A percentile compares a stretch with the other conserved stretches of the same genome.
Conservation (phyloP, 2,329 filamentous ascomycete genomes). For the Colletotrichum cereale region DNA sequence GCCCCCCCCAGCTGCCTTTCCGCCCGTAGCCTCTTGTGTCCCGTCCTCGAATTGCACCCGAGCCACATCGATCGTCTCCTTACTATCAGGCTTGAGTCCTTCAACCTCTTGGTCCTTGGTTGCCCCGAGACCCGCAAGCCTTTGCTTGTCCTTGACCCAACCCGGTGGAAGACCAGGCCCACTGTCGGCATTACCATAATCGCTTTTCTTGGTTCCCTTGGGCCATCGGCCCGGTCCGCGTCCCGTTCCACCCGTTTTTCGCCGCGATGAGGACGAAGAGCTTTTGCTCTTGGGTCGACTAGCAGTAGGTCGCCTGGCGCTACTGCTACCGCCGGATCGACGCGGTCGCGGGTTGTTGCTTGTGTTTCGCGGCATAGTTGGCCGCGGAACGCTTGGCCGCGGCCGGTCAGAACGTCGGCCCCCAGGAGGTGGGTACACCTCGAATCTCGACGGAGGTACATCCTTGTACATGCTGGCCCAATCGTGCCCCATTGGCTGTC, state of each 20-base stretch:
- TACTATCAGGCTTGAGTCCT: slow-evolving; percentile 4
- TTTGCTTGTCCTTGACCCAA: slow-evolving; percentile 57
- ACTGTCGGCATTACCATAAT: slow-evolving; percentile 75
- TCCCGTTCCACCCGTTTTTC: slow-evolving; percentile 72
- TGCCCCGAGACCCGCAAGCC: slow-evolving; percentile 25
- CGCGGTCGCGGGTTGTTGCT: slow-evolving; percentile 55
- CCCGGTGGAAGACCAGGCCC: slow-evolving; percentile 73
- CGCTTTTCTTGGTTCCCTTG: slow-evolving; percentile 76
- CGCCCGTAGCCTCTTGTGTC: not conserved
- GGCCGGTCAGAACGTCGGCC: slow-evolving; percentile 62
- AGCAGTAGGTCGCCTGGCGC: slow-evolving; percentile 42
- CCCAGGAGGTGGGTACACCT: slow-evolving; percentile 77
- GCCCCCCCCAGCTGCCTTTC: not conserved
- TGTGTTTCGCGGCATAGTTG: slow-evolving; percentile 51
- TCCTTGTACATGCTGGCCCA: slow-evolving; percentile 64
- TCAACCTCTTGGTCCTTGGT: slow-evolving; percentile 42
- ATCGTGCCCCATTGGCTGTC: slow-evolving; percentile 25
- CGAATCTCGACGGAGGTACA: slow-evolving; percentile 79
- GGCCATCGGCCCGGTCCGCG: slow-evolving; percentile 75
- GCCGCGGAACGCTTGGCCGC: slow-evolving; percentile 56
- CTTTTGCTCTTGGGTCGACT: slow-evolving; percentile 58
- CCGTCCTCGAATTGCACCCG: slow-evolving; percentile 35
- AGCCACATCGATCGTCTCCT: slow-evolving; percentile 39
- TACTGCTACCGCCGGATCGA: slow-evolving; percentile 50
- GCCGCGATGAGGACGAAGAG: slow-evolving; percentile 53